A percentile compares a stretch with the other conserved stretches of the same genome.
These are phyloP conservation scores for Xanthoconium stramineum DNA, from an alignment of 768 basidiomycete species.

Conservation along the genomic window DNA sequence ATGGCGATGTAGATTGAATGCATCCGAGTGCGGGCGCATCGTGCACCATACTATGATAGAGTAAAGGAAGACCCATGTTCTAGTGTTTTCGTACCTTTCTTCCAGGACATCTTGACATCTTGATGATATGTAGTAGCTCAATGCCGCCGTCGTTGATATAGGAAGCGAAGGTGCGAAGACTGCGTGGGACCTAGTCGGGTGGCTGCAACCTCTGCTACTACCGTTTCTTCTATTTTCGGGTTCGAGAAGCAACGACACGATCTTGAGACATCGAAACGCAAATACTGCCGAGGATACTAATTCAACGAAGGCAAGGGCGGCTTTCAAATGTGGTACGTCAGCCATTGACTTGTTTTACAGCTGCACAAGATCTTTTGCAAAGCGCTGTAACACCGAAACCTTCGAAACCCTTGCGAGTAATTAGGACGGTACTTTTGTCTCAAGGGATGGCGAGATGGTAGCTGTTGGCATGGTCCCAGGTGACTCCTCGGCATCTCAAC, in stretches of 20 bases:
- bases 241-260: not conserved
- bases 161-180: not conserved
- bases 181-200: not conserved
- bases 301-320: not conserved
- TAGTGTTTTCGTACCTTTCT: constrained; percentile 1
- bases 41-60: not conserved
- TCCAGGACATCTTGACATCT: not conserved
- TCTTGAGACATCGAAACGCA: not conserved
- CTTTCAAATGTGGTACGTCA: not conserved
- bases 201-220: too few species aligned
- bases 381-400: too few species aligned
- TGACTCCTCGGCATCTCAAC: not conserved
- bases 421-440: too few species aligned
- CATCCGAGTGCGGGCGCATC: not conserved
- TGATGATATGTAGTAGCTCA: not conserved
- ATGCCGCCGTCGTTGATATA: constrained; percentile 3
- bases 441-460: not conserved
- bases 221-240: too few species aligned
- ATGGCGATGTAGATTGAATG: not conserved
- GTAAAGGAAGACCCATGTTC: not conserved
- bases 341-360: not conserved
- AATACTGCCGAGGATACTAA: too few species aligned
- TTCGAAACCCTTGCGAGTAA: too few species aligned
- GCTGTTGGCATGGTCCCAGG: not conserved
- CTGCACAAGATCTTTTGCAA: too few species aligned